A percentile compares a stretch with the other conserved stretches of the same genome.
These are phyloP conservation scores for Parathielavia appendiculata DNA, from an alignment of 495 filamentous ascomycete genomes.

Conservation along the genomic window DNA sequence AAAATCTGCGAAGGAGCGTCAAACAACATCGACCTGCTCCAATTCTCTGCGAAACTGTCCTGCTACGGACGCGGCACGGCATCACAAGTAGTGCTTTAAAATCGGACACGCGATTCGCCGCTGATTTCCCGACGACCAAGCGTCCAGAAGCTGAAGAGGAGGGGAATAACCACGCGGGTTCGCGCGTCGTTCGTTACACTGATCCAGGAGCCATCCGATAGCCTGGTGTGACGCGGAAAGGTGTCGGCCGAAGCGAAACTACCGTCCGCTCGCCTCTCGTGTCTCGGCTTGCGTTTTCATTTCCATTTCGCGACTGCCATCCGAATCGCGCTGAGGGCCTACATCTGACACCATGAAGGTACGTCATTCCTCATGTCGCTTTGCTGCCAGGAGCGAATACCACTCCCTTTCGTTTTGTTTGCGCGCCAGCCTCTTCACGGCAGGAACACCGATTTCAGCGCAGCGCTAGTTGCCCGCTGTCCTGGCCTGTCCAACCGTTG, in stretches of 20 bases:
- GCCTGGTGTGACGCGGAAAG: conserved; percentile 28
- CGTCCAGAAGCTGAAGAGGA: not conserved
- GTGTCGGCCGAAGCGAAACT: conserved; percentile 25
- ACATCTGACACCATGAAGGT: conserved; percentile 45
- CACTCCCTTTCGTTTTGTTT: conserved; percentile 19
- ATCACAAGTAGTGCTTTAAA: not conserved
- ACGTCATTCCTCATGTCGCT: conserved; percentile 35
- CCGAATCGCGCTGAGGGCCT: conserved; percentile 16
- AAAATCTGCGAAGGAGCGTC: not conserved
- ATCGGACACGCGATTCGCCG: not conserved
- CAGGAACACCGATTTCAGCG: conserved; percentile 2
- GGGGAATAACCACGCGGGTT: conserved; percentile 14
- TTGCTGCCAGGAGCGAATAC: conserved; percentile 19
- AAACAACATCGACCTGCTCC: not conserved
- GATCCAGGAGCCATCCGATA: conserved; percentile 28
- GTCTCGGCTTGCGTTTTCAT: conserved; percentile 8
- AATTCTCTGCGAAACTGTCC: not conserved
- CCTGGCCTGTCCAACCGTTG: conserved; percentile 2
- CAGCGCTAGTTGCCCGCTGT: conserved; percentile 9
- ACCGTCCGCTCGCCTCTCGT: conserved; percentile 17
- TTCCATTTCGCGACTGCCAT: conserved; percentile 10
- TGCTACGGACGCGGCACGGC: not conserved
- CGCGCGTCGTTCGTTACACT: conserved; percentile 30
- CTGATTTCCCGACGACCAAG: not conserved
- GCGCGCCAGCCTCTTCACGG: not conserved